Conservation (phyloP, 768 basidiomycete species). For the Pilatotrama ljubarskyi region DNA sequence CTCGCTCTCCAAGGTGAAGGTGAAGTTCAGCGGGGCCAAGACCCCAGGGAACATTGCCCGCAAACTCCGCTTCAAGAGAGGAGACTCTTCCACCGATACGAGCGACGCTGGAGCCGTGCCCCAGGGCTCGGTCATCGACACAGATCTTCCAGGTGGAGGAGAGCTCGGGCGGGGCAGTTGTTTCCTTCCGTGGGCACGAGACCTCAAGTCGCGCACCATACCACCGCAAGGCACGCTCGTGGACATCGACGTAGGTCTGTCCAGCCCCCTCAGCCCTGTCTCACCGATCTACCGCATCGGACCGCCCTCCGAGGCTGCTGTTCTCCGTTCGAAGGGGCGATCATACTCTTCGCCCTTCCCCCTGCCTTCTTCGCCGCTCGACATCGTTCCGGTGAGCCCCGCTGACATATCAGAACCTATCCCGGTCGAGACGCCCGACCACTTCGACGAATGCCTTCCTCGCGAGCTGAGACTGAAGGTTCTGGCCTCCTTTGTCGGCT, state of each 20-base stretch:
- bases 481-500: slow-evolving; percentile 51
- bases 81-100: slow-evolving; percentile 14
- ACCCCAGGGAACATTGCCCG: slow-evolving; percentile 54
- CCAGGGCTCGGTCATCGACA: slow-evolving; percentile 11
- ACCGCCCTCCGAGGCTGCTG: slow-evolving; percentile 23
- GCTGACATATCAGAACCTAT: slow-evolving; percentile 55
- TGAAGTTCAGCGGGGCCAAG: slow-evolving; percentile 46
- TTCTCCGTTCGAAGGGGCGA: slow-evolving; percentile 51
- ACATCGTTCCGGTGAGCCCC: slow-evolving; percentile 52
- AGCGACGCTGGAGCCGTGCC: slow-evolving; percentile 7
- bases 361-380: slow-evolving; percentile 49
- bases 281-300: slow-evolving; percentile 22
- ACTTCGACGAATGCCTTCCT: slow-evolving; percentile 72
- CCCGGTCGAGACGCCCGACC: slow-evolving; percentile 46
- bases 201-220: slow-evolving; percentile 31
- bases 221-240: slow-evolving; percentile 24
- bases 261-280: slow-evolving; percentile 21
- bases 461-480: slow-evolving; percentile 68
- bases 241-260: slow-evolving; percentile 23
- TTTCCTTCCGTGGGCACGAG: slow-evolving; percentile 46
- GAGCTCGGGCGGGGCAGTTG: slow-evolving; percentile 36
- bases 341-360: slow-evolving; percentile 69
- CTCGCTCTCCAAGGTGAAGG: slow-evolving; percentile 50
- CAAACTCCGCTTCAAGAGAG: slow-evolving; percentile 50
- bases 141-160: slow-evolving; percentile 13